These are phyloP conservation scores for Chrysochromulina tobinii DNA, from an alignment of 78 protist genomes.

Conservation along the genomic window DNA sequence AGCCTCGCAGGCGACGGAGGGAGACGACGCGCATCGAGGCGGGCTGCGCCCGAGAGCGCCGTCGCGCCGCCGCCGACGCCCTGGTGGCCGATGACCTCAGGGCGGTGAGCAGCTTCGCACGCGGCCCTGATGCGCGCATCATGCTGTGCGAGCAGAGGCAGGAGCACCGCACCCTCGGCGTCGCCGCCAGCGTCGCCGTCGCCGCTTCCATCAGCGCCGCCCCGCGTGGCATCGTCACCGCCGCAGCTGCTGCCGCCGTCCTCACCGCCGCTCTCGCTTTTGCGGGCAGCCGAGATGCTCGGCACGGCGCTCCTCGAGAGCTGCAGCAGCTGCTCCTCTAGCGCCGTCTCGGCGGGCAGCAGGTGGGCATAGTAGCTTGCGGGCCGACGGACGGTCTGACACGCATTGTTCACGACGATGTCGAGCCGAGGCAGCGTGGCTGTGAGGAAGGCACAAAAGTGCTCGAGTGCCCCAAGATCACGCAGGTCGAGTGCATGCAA, in stretches of 20 bases:
- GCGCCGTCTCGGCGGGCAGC: slow-evolving; percentile 13
- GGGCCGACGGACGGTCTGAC: slow-evolving; percentile 72
- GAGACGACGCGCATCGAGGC: no score
- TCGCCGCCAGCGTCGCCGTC: no score
- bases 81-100: no score
- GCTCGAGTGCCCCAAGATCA: slow-evolving; percentile 45
- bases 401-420: slow-evolving; percentile 75
- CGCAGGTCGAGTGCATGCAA: slow-evolving; percentile 45
- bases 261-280: no score
- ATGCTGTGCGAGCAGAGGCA: no score
- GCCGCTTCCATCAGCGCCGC: no score
- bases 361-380: slow-evolving; percentile 56
- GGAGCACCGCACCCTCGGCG: no score
- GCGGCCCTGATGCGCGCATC: no score
- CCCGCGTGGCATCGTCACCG: not conserved
- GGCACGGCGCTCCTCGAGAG: not conserved
- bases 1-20: not conserved
- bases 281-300: not conserved
- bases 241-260: no score
- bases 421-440: slow-evolving; percentile 14
- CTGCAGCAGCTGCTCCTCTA: not conserved
- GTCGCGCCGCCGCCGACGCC: no score
- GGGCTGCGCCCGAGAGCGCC: no score
- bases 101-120: no score
- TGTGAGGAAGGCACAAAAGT: slow-evolving; percentile 19